A percentile compares a stretch with the other conserved stretches of the same genome.
Evolutionary conservation across 345 rosid genomes (phyloP).

Genomic region (Aquilaria sinensis): DNA sequence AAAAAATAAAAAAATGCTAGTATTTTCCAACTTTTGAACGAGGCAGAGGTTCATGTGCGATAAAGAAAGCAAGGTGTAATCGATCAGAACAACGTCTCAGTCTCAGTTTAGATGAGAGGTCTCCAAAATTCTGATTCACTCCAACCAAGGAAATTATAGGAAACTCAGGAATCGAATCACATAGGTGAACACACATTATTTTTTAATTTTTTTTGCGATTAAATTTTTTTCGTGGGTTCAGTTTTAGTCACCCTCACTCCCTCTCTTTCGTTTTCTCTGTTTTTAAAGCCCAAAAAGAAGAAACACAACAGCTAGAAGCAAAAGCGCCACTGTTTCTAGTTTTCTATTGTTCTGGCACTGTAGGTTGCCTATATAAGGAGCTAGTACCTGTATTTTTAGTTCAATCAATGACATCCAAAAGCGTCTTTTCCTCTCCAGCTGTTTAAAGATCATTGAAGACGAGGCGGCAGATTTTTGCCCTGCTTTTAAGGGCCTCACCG

Average conservation of each 20-base stretch:
- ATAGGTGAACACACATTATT: conserved; percentile 20
- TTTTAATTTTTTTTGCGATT: no score
- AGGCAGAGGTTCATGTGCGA: conserved; percentile 12
- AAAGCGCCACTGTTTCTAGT: no score
- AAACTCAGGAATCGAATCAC: conserved; percentile 31
- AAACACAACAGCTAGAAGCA: no score
- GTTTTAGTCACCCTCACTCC: conserved; percentile 21
- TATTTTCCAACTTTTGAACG: no score
- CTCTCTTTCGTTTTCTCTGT: conserved; percentile 7
- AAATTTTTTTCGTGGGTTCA: conserved; percentile 13
- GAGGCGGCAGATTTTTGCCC: conserved; percentile 15
- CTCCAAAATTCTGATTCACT: conserved; percentile 19
- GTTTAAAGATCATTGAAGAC: conserved; percentile 15
- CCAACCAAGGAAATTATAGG: conserved; percentile 13
- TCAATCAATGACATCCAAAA: conserved; percentile 8
- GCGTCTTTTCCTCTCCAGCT: conserved; percentile 18
- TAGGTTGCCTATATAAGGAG: no score
- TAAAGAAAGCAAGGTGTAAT: conserved; percentile 9
- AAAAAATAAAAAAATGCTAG: no score
- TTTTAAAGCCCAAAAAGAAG: no score
- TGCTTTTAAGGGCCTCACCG: conserved; percentile 36
- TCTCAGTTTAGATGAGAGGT: conserved; percentile 12
- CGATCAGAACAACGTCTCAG: conserved; percentile 35
- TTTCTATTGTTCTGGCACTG: no score
- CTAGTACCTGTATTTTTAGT: neutral